Base-by-base conservation (phyloP, 1,284 basidiomycete genomes). In the Ceratobasidium sp. region DNA sequence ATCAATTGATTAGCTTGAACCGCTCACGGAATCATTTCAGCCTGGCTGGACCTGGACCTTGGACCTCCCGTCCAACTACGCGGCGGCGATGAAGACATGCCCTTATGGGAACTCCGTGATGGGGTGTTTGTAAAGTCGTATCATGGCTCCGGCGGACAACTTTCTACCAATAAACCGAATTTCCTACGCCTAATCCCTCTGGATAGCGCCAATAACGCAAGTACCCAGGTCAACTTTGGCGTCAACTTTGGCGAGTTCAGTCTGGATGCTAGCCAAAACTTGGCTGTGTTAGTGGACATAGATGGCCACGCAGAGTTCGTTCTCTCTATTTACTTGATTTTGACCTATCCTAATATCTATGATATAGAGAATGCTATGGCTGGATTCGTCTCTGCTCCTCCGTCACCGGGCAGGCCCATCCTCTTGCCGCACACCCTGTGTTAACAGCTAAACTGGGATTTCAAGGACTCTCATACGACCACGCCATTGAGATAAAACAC, bases 401-500 rank as follows among this genome's bases (percentile, higher is more conserved):
- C 13, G 54, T 19, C 3, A 54, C 44, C 25, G 62, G 71, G 7
- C 22, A 11, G 1, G 49, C 61, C 13, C 71, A 75, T 56, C 51
- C 71, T 8, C 22, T 22, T 1, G 71, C 71, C 40, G 7, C 9
- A 54, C 46, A 54, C n/a, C 51, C 71, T n/a, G n/a, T 40, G 11
- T 5, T 64, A 25, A 17, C 51, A 1, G 51, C 65, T 32, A 7
- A 56, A 29, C 37, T 75, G 22, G 61, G 29, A 25, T 65, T 65
- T 44, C 7, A 25, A 9, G 40, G 17, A 37, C 19, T 9, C 19
- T 2, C 19, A 25, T 65, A 29, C 22, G 29, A n/a, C n/a, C 43
- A 59, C 11, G 43, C 67, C 8, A 17, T 75, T 29, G 71, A 75
- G 22, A 40, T 75, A n/a, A 64, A 52, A 51, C 46, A 40, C 1